Conservation (phyloP, 306 rosid species). For the Hylodesmum podocarpum region DNA sequence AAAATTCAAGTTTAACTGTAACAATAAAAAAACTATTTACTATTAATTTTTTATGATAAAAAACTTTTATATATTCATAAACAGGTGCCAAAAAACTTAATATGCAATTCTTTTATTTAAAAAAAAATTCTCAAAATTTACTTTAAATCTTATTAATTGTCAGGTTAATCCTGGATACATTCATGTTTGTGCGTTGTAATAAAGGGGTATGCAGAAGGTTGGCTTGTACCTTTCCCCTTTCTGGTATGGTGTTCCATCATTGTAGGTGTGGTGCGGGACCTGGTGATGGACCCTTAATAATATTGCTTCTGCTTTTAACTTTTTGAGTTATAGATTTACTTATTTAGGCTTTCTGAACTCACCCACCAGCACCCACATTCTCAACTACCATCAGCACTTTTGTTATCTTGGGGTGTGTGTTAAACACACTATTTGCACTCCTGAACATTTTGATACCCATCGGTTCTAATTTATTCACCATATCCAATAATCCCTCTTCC, state of each 20-base stretch:
- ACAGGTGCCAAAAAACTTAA: too few species aligned
- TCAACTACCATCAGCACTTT: slow-evolving; percentile 3
- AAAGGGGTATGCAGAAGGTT: slow-evolving; percentile 1
- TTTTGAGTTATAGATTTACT: not conserved
- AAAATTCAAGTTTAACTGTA: too few species aligned
- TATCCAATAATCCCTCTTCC: not conserved
- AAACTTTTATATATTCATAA: too few species aligned
- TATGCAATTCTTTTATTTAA: too few species aligned
- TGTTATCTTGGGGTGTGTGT: not conserved
- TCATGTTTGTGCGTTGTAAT: not conserved
- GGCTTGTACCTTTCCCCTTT: not conserved
- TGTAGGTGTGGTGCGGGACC: slow-evolving; percentile 13
- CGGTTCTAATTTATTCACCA: not conserved
- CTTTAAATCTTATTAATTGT: too few species aligned
- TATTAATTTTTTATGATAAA: too few species aligned
- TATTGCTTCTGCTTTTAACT: slow-evolving; percentile 20
- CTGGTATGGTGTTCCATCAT: slow-evolving; percentile 30
- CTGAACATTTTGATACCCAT: not conserved
- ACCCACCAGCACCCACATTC: not conserved
- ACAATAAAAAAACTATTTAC: too few species aligned
- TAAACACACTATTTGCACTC: not conserved
- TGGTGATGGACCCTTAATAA: not conserved
- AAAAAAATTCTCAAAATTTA: too few species aligned
- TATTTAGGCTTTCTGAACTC: not conserved
- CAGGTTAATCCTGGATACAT: too few species aligned